These are phyloP conservation scores for Saccharomycopsis javanensis DNA, from an alignment of 805 yeast genomes.

Conservation along the genomic window DNA sequence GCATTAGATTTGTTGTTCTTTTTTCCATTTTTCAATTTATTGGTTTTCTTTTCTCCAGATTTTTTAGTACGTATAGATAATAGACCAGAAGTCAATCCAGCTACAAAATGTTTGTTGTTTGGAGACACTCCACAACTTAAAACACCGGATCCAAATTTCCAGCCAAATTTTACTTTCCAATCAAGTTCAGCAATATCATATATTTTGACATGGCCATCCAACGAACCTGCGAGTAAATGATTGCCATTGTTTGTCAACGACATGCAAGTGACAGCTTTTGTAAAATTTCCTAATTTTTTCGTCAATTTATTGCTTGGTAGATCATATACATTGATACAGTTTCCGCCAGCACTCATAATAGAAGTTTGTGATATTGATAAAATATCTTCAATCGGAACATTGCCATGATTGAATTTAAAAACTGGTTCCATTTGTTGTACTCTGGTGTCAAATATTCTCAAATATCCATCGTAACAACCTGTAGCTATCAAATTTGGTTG, in stretches of 20 bases:
- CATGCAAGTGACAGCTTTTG: conserved; percentile 84
- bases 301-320: conserved; percentile 56
- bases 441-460: conserved; percentile 80
- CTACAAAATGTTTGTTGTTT: conserved; percentile 73
- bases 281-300: conserved; percentile 73
- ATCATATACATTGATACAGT: conserved; percentile 86
- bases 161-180: conserved; percentile 90
- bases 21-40: conserved; percentile 27
- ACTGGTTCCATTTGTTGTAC: conserved; percentile 37
- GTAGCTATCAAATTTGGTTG: conserved; percentile 76
- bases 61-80: conserved; percentile 82
- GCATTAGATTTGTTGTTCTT: conserved; percentile 43
- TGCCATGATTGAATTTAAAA: conserved; percentile 51
- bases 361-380: conserved; percentile 68
- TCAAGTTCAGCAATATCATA: conserved; percentile 63
- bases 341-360: conserved; percentile 72
- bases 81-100: conserved; percentile 85
- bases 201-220: conserved; percentile 96
- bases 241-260: conserved; percentile 66
- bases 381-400: conserved; percentile 77
- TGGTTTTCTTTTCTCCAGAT: conserved; percentile 41
- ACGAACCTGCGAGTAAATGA: conserved; percentile 75
- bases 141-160: conserved; percentile 96
- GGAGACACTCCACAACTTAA: conserved; percentile 87
- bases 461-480: conserved; percentile 87